phyloP scores from a whole-genome alignment of 805 yeast genomes.

The Priceomyces haplophilus region DNA sequence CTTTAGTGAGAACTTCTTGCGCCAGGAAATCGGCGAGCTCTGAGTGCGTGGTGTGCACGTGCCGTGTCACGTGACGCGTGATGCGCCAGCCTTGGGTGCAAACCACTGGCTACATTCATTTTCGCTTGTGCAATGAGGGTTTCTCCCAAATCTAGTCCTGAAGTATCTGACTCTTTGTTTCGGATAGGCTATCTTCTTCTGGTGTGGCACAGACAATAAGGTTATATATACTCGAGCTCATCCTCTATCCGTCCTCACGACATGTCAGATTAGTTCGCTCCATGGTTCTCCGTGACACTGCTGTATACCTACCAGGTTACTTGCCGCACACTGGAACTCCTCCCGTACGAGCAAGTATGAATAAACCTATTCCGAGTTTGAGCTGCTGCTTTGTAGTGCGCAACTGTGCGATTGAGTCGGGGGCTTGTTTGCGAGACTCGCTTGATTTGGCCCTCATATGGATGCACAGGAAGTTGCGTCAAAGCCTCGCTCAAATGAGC shows the following conservation, averaged over 20 bases:
- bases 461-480: too few species aligned
- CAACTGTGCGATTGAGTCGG: too few species aligned
- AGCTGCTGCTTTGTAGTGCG: background rate
- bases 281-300: background rate
- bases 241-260: background rate
- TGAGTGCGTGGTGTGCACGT: too few species aligned
- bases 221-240: background rate
- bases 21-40: constrained; percentile 39
- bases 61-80: too few species aligned
- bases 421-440: too few species aligned
- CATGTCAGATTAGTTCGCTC: background rate
- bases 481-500: too few species aligned
- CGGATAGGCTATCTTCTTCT: too few species aligned
- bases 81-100: too few species aligned
- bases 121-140: background rate
- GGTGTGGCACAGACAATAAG: too few species aligned
- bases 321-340: background rate
- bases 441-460: too few species aligned
- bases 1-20: constrained; percentile 69
- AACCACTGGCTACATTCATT: background rate
- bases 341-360: background rate
- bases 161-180: background rate
- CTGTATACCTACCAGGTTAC: background rate
- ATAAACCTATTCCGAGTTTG: background rate
- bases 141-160: background rate